These are phyloP conservation scores for Gardenia jasminoides DNA, from an alignment of 257 asterid genomes.

Conservation along the genomic window DNA sequence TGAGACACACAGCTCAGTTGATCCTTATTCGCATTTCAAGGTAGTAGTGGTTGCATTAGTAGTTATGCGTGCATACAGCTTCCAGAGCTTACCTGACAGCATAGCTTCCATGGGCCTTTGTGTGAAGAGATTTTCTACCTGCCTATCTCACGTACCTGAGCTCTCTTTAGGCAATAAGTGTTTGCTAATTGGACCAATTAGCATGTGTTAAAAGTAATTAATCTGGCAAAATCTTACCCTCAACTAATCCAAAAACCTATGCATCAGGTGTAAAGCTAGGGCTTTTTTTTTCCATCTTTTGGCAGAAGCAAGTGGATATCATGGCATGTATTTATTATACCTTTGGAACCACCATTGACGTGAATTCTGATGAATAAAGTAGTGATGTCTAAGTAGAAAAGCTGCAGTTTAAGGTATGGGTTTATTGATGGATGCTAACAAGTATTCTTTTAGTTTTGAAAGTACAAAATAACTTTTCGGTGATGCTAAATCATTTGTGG, in stretches of 20 bases:
- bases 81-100: not conserved
- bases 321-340: constrained; percentile 6
- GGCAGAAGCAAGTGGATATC: constrained; percentile 26
- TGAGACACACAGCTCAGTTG: not conserved
- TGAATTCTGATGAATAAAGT: constrained; percentile 1
- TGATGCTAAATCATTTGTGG: constrained; percentile 23
- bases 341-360: constrained; percentile 13
- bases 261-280: constrained; percentile 22
- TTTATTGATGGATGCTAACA: not conserved
- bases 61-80: not conserved
- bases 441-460: constrained; percentile 21
- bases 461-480: constrained; percentile 47
- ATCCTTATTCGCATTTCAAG: not conserved
- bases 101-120: constrained; percentile 4
- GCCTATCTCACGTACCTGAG: not conserved
- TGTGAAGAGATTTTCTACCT: not conserved
- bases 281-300: constrained; percentile 19
- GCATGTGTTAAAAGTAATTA: constrained; percentile 31
- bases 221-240: constrained; percentile 26
- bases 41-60: not conserved
- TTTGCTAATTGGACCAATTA: constrained; percentile 3
- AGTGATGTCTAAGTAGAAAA: not conserved
- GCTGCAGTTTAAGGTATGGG: constrained; percentile 11
- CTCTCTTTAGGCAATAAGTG: not conserved
- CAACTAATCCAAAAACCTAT: constrained; percentile 2